Percentiles rank a stretch among this genome's conserved stretches.
These are phyloP conservation scores for Apium graveolens DNA, from an alignment of 129 eudicot genomes.

Conservation along the genomic window DNA sequence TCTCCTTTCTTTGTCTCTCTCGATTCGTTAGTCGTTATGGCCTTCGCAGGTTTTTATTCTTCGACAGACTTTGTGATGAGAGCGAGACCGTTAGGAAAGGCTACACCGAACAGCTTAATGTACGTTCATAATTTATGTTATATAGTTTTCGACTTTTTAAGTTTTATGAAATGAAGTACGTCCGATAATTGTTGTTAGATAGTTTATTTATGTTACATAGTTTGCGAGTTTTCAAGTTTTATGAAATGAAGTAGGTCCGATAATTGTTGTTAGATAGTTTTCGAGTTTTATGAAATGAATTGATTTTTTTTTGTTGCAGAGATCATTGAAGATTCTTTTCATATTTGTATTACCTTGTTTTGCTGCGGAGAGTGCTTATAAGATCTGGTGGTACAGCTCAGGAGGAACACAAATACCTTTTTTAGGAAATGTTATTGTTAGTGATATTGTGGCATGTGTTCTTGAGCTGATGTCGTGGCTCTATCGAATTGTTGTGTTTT, in stretches of 20 bases:
- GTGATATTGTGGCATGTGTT: constrained; percentile 64
- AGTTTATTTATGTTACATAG: no score
- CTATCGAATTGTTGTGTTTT: constrained; percentile 68
- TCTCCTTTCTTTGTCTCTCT: constrained; percentile 70
- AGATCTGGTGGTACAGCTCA: constrained; percentile 89
- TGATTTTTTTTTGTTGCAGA: constrained; percentile 31
- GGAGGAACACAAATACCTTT: constrained; percentile 78
- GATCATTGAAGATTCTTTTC: constrained; percentile 61
- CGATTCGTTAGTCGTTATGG: constrained; percentile 54
- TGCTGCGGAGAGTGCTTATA: constrained; percentile 67
- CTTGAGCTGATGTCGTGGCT: constrained; percentile 80
- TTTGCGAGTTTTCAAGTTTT: background rate
- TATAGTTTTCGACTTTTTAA: background rate
- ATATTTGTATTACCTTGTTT: constrained; percentile 76
- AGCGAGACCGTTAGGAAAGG: constrained; percentile 72
- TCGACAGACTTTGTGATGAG: constrained; percentile 80
- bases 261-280: no score
- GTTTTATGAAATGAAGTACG: no score
- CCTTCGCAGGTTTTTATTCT: constrained; percentile 66
- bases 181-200: no score
- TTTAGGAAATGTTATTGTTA: constrained; percentile 53
- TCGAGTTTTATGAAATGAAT: no score
- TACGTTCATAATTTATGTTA: background rate
- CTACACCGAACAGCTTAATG: constrained; percentile 67
- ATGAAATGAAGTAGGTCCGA: no score